A percentile compares a stretch with the other conserved stretches of the same genome.
Conservation (phyloP, 805 yeast genomes). For the Ogataea nakhonphanomensis region DNA sequence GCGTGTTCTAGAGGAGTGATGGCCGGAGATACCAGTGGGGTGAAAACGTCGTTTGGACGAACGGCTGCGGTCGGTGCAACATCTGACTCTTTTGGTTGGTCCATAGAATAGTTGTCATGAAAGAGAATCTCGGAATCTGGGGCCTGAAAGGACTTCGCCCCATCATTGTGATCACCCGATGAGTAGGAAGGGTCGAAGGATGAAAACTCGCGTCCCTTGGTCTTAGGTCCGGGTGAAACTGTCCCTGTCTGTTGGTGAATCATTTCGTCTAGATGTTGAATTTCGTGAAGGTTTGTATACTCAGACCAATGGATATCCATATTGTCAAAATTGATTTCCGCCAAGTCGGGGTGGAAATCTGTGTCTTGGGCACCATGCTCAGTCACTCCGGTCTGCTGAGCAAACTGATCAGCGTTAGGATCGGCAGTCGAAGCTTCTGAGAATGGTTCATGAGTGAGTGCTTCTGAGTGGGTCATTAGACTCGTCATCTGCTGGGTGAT, state of each 20-base stretch:
- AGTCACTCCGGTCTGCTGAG: background rate
- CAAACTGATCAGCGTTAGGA: background rate
- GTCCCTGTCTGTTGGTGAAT: conserved; percentile 8
- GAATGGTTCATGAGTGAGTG: background rate
- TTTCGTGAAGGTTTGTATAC: conserved; percentile 24
- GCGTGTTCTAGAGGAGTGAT: conserved; percentile 56
- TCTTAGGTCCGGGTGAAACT: no score
- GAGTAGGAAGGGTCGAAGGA: background rate
- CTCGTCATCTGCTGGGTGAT: conserved; percentile 9
- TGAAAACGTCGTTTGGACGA: conserved; percentile 60
- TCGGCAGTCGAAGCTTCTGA: conserved; percentile 1
- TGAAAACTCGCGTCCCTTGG: no score
- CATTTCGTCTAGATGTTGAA: conserved; percentile 21
- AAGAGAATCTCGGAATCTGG: conserved; percentile 1
- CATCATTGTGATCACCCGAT: background rate
- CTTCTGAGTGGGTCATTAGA: background rate
- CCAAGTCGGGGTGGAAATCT: conserved; percentile 1
- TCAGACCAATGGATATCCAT: conserved; percentile 26
- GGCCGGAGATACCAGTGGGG: conserved; percentile 76
- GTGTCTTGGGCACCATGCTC: background rate
- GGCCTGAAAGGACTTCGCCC: background rate
- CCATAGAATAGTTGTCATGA: conserved; percentile 13
- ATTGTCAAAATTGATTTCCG: conserved; percentile 19
- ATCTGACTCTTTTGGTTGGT: conserved; percentile 7
- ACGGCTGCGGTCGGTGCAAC: conserved; percentile 25